Evolutionary conservation across 257 asterid genomes (phyloP), one percentile per base, ranked within the genome.

Genomic region (Petrea volubilis): DNA sequence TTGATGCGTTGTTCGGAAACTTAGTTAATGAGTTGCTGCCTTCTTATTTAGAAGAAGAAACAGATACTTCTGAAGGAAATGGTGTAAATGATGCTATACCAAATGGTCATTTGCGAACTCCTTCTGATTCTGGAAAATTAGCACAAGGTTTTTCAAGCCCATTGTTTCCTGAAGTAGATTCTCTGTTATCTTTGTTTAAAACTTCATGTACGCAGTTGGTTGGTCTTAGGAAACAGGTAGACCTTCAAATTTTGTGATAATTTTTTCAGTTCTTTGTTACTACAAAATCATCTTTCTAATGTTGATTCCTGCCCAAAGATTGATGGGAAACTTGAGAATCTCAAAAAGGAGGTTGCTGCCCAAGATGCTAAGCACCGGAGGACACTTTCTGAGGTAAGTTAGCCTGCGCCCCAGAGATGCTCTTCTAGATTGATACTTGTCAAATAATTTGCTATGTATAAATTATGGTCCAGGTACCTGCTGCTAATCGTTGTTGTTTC

Each of bases 361-460:
- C 97, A 92, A 82, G 99, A 95, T 80, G 84, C 95, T 50, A 90
- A 84, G 88, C 98, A 95, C 85, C 88, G 92, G 64, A 90, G 82
- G 80, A 95, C 99, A 67, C 99, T 95, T 68, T 80, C 87, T 36
- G 98, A 92, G 97, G 99, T 92, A 74, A 79, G 67, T 68, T 73
- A 49, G n/a, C 44, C 11, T 33, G 25, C 41, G 33, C 24, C 67
- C 5, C 29, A 36, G 11, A 28, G 27, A 67, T 46, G 23, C 60
- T 24, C 64, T 66, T 59, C 23, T 28, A 68, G 52, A 46, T 31
- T 21, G 18, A 43, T 21, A 52, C 61, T 43, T 9, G 7, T 31
- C 62, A 8, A 60, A 3, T 65, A 36, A 47, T 44, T 47, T 58
- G 49, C 70, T 67, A 7, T 50, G 49, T 41, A 47, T 59, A 41